A percentile compares a stretch with the other conserved stretches of the same genome.
Conservation (phyloP, 73 alveolate species). For the Paramecium octaurelia region DNA sequence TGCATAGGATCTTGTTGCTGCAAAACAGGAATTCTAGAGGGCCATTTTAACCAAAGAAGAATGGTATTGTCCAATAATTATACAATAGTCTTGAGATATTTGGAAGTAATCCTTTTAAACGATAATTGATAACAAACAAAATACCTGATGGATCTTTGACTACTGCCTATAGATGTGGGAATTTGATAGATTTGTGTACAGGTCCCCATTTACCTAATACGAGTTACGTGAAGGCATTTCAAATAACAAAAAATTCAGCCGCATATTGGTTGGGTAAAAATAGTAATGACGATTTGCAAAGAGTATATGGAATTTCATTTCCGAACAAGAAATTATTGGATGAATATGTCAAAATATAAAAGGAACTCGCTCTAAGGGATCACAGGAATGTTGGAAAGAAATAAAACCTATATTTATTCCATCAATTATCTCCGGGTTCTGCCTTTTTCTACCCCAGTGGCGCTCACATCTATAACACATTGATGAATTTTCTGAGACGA, state of each 20-base stretch:
- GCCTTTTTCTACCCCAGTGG: slow-evolving; percentile 98
- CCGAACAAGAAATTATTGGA: slow-evolving; percentile 96
- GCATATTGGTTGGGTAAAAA: slow-evolving; percentile 99
- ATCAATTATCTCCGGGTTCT: slow-evolving; percentile 97
- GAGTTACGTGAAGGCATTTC: slow-evolving; percentile 95
- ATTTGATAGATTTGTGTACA: slow-evolving; percentile 97
- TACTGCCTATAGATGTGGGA: slow-evolving; percentile 99
- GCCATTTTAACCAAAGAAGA: slow-evolving; percentile 93
- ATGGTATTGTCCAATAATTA: slow-evolving; percentile 8
- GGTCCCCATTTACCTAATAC: slow-evolving; percentile 99
- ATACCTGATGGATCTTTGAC: slow-evolving; percentile 95
- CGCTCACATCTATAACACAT: slow-evolving; percentile 91
- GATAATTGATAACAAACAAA: slow-evolving; percentile 92
- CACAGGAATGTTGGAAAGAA: slow-evolving; percentile 98
- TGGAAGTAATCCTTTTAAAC: slow-evolving; percentile 98
- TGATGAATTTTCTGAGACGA: slow-evolving; percentile 90
- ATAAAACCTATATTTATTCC: slow-evolving; percentile 94
- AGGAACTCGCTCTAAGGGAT: slow-evolving; percentile 98
- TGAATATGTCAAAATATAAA: slow-evolving; percentile 92
- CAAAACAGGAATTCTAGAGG: slow-evolving; percentile 95
- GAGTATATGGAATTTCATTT: slow-evolving; percentile 99
- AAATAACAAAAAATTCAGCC: slow-evolving; percentile 97
- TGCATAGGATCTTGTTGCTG: slow-evolving; percentile 82
- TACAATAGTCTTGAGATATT: slow-evolving; percentile 81
- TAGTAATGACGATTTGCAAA: slow-evolving; percentile 95